Base-by-base conservation (phyloP, 2,329 filamentous ascomycete genomes). In the Pseudocercospora musae region DNA sequence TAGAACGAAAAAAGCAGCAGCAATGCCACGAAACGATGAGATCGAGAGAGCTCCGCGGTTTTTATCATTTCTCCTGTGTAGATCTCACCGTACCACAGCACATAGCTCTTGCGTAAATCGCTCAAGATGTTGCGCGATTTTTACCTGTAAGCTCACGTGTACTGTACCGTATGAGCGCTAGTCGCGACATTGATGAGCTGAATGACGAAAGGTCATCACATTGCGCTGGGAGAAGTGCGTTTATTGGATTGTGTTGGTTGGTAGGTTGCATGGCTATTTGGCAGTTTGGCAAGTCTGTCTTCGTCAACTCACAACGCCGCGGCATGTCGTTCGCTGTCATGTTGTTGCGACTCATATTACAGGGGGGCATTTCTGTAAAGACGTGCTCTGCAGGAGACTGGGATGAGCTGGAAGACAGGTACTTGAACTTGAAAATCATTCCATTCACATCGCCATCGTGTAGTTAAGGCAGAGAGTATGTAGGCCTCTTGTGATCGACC, bases 101-200 rank as follows among this genome's bases (percentile, higher is more conserved):
- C 21, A 23, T 13, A 50, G 29, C 52, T 37, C 21, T 54, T 54
- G 52, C 52, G 52, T 40, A 54, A 54, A 54, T 54, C 31, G 20
- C 52, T 54, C 52, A 54, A 21, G 37, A n/a, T 37, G 29, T 54
- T 54, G 52, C 52, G 52, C 52, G 52, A 54, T 54, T 54, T 54
- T 52, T 6, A 50, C 18, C 3, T 29, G 9, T 44, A 25, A 50
- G 42, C 42, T 48, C 44, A 48, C 44, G 44, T 48, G 44, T 23
- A 10, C n/a, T 10, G 18, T 20, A 20, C 21, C 42, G 23, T 4
- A 23, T 20, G 44, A 52, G 48, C 48, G 18, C 48, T 25, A 52
- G 48, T 52, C 48, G 25, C 48, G 48, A 52, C 48, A 52, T 52
- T 52, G 21, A 25, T 52, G 48, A 52, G 23, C 25, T 9, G 48